A percentile compares a stretch with the other conserved stretches of the same genome.
Conservation (phyloP, 352 stramenopile genomes). For the Phytopythium montanum region DNA sequence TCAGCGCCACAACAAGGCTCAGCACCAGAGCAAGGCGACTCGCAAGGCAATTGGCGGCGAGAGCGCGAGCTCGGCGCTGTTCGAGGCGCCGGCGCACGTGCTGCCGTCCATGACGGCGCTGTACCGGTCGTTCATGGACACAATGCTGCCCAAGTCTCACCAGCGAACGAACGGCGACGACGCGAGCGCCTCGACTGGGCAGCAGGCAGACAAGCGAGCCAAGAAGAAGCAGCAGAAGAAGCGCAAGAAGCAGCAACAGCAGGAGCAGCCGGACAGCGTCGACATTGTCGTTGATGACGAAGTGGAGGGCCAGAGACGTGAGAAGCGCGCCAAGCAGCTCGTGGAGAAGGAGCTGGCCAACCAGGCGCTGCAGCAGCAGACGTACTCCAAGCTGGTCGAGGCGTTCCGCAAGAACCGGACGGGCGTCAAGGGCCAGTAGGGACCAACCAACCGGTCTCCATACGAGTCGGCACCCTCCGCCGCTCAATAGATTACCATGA, state of each 20-base stretch:
- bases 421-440: conserved; percentile 8
- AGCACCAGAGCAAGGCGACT: too few species aligned
- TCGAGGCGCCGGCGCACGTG: too few species aligned
- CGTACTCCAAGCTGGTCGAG: conserved; percentile 68
- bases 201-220: conserved; percentile 2
- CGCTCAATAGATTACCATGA: background rate
- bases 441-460: background rate
- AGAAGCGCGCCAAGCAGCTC: conserved; percentile 58
- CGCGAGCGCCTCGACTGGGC: background rate
- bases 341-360: conserved; percentile 68
- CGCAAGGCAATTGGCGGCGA: too few species aligned
- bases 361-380: conserved; percentile 49
- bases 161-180: conserved; percentile 11
- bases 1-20: too few species aligned
- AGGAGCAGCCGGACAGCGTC: conserved; percentile 18
- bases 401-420: conserved; percentile 55
- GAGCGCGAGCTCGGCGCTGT: too few species aligned
- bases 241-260: conserved; percentile 40
- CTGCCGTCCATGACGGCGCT: too few species aligned
- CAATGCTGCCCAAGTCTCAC: conserved; percentile 73
- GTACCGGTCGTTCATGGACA: conserved; percentile 48
- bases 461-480: background rate
- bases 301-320: conserved; percentile 24
- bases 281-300: conserved; percentile 11
- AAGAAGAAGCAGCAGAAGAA: conserved; percentile 64